A percentile compares a stretch with the other conserved stretches of the same genome.
Conservation (phyloP, 1,284 basidiomycete genomes). For the Leccinum ponderosum region DNA sequence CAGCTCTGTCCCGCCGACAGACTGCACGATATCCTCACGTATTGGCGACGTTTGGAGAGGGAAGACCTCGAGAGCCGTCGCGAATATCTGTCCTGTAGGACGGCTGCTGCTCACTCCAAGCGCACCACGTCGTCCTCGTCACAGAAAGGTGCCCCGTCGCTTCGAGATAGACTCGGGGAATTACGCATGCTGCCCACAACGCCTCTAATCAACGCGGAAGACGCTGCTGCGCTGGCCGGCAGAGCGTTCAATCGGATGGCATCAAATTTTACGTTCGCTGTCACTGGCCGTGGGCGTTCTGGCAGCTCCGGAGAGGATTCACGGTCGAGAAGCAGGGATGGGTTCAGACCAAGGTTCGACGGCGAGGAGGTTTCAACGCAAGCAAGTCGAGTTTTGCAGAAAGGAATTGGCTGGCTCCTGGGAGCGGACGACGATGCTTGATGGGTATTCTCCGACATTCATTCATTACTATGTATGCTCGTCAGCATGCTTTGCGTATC, state of each 20-base stretch:
- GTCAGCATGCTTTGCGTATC: slow-evolving; percentile 13
- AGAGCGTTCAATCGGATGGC: slow-evolving; percentile 74
- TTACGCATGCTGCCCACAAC: slow-evolving; percentile 61
- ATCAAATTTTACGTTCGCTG: slow-evolving; percentile 72
- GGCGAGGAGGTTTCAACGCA: slow-evolving; percentile 67
- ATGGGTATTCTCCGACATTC: neutral
- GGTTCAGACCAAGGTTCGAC: slow-evolving; percentile 42
- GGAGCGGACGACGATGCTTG: slow-evolving; percentile 63
- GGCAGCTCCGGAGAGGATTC: slow-evolving; percentile 44
- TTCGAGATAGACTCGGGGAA: slow-evolving; percentile 59
- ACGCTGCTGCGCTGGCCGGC: slow-evolving; percentile 71
- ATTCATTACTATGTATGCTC: slow-evolving; percentile 17
- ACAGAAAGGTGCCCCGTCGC: slow-evolving; percentile 42
- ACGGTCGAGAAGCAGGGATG: slow-evolving; percentile 42
- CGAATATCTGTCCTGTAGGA: slow-evolving; percentile 39
- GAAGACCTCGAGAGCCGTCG: slow-evolving; percentile 58
- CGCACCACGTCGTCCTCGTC: slow-evolving; percentile 21
- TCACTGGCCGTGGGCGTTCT: slow-evolving; percentile 49
- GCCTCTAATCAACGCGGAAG: slow-evolving; percentile 63
- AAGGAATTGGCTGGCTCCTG: slow-evolving; percentile 86
- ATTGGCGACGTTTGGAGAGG: slow-evolving; percentile 71
- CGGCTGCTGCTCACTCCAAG: slow-evolving; percentile 16
- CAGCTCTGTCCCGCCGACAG: slow-evolving; percentile 85
- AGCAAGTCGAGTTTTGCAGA: slow-evolving; percentile 71
- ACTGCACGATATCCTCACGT: slow-evolving; percentile 68